Base-by-base conservation (phyloP, 768 basidiomycete species). In the Goffeauzyma gilvescens region DNA sequence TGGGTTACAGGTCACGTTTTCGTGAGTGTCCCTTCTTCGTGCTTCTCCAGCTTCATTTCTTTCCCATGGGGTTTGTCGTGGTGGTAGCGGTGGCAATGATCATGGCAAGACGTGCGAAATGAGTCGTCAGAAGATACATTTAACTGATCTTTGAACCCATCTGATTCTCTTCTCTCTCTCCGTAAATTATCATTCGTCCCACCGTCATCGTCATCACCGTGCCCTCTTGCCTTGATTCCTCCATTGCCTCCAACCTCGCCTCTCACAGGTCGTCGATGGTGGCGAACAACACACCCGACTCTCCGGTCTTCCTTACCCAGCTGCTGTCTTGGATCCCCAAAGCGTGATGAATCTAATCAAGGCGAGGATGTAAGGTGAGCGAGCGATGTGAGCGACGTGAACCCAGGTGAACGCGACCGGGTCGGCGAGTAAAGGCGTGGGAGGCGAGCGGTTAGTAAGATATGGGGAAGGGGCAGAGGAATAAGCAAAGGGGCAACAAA, bases 1-100 rank as follows among this genome's bases (percentile, higher is more conserved):
- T 82, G 72, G 59, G 73, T 86, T 44, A 78, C 78, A 1, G 82
- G 82, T 3, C 78, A 79, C 52, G 64, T 79, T n/a, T 59, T 83
- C 26, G 69, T 72, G 42, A 37, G 64, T 58, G 23, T 0, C n/a
- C n/a, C n/a, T n/a, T n/a, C n/a, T n/a, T n/a, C n/a, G n/a, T n/a
- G n/a, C n/a, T 17, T 22, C 26, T n/a, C n/a, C n/a, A n/a, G n/a
- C n/a, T n/a, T n/a, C 7, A 12, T 30, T 5, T n/a, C 2, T 21
- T 31, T 34, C 3, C 4, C 17, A 3, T 30, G 9, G 5, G 17
- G 5, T 6, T 4, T 8, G n/a, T 17, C 34, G 13, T 20, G 17
- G 12, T 15, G 15, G 20, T 25, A 8, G 8, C n/a, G 5, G 8
- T 30, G 28, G n/a, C 28, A 30, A n/a, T n/a, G n/a, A 30, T 30